Base-by-base conservation (phyloP, 257 asterid genomes). In the Prunella vulgaris region DNA sequence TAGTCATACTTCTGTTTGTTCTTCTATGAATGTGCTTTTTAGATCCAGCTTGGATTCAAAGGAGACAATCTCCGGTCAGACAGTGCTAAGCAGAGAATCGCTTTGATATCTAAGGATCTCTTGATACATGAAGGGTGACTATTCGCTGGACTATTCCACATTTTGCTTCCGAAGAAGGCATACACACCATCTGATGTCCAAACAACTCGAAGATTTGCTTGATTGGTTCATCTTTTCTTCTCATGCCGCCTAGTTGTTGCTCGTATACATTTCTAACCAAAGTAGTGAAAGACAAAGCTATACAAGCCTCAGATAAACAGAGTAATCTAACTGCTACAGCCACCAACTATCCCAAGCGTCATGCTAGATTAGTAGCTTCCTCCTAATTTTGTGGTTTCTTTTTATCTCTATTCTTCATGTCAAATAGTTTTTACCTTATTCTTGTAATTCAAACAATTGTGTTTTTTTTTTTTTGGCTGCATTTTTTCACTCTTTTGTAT, bases 21-120 rank as follows among this genome's bases (percentile, higher is more conserved):
- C 53, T 62, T 66, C 66, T 58, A 49, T 56, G 60, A 49, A 64
- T 58, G 37, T 49, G 58, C 40, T 70, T 21, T 68, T 58, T 4
- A 38, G 53, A 57, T 25, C 62, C 87, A 93, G 99, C 81, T 90
- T 72, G 99, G 88, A 64, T 80, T 76, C 66, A 90, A 83, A 83
- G 94, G 81, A 37, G 96, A 93, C 67, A 79, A 22, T 81, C 86
- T 93, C 57, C 95, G 96, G 2, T 67, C 96, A 9, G 96, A 93
- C 70, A 88, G 99, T 72, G 77, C 84, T 21, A 93, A 93, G 82
- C 97, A 90, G 84, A 83, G 96, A 81, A 87, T 88, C 17, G 96
- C 91, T 32, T 74, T 93, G 81, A 84, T 86, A 81, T 78, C 99
- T 7, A 90, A 83, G 84, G 90, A 85, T 60, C 86, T 80, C 59